Conservation (phyloP, 139 green algal species). For the Zygnema cylindricum region DNA sequence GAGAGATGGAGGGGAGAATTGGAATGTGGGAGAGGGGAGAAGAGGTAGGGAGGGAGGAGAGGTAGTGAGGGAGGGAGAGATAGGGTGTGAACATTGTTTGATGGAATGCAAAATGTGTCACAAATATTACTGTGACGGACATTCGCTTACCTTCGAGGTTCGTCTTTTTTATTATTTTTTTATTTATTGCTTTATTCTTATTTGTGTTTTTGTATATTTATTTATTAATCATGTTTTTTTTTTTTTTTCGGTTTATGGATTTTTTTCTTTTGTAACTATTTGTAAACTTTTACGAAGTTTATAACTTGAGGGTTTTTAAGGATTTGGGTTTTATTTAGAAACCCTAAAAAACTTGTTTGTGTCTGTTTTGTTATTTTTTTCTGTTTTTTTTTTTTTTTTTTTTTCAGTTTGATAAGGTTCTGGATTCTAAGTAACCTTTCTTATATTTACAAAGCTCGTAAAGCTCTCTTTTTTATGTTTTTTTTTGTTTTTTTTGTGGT, state of each 20-base stretch:
- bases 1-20: too few species aligned
- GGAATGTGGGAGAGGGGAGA: too few species aligned
- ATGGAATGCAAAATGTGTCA: slow-evolving; percentile 4
- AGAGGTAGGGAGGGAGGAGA: background rate
- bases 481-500: too few species aligned
- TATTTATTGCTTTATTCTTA: background rate
- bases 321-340: background rate
- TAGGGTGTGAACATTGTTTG: slow-evolving; percentile 19
- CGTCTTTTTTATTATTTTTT: background rate
- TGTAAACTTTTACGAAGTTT: background rate
- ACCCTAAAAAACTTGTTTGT: background rate
- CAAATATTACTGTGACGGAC: slow-evolving; percentile 24
- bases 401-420: background rate
- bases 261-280: too few species aligned
- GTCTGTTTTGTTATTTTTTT: background rate
- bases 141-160: slow-evolving; percentile 14
- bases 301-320: background rate
- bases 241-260: background rate
- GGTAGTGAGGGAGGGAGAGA: slow-evolving; percentile 14
- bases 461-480: too few species aligned
- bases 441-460: too few species aligned
- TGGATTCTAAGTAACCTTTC: too few species aligned
- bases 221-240: background rate
- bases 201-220: background rate
- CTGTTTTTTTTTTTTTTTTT: background rate